Conservation (phyloP, 2,329 filamentous ascomycete genomes). For the Apiospora pterosperma region DNA sequence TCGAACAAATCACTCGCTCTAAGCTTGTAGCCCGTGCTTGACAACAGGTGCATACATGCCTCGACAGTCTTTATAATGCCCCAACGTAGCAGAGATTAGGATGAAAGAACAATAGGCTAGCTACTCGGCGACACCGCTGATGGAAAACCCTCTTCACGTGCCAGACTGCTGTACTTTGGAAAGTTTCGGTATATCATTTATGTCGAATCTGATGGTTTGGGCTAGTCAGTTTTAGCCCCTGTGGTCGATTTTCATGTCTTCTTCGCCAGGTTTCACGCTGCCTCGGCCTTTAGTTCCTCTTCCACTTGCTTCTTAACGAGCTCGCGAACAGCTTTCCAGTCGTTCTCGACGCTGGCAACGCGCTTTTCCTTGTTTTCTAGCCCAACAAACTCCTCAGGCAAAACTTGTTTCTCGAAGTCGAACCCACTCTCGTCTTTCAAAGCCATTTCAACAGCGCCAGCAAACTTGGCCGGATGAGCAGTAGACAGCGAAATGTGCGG, state of each 20-base stretch:
- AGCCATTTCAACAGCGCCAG: slow-evolving; percentile 76
- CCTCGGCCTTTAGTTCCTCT: slow-evolving; percentile 49
- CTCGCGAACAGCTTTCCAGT: slow-evolving; percentile 72
- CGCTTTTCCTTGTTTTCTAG: slow-evolving; percentile 73
- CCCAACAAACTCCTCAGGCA: slow-evolving; percentile 79
- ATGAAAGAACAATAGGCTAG: neutral
- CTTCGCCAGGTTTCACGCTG: neutral
- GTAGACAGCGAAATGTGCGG: slow-evolving; percentile 86
- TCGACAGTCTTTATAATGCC: neutral
- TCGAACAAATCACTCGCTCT: neutral
- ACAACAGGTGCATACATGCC: no score
- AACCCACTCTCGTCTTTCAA: slow-evolving; percentile 70
- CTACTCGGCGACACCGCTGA: neutral
- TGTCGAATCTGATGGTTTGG: neutral
- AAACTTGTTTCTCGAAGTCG: slow-evolving; percentile 68
- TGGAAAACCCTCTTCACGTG: neutral
- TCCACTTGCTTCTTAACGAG: slow-evolving; percentile 74
- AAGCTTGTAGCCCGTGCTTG: neutral
- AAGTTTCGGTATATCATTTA: neutral
- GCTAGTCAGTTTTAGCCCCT: neutral
- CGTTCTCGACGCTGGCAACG: slow-evolving; percentile 65
- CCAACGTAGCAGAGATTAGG: neutral
- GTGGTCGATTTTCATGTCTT: neutral
- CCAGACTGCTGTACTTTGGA: neutral
- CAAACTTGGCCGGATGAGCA: slow-evolving; percentile 94